A percentile compares a stretch with the other conserved stretches of the same genome.
These are phyloP conservation scores for Alloascoidea africana DNA, from an alignment of 805 yeast genomes.

Conservation along the genomic window DNA sequence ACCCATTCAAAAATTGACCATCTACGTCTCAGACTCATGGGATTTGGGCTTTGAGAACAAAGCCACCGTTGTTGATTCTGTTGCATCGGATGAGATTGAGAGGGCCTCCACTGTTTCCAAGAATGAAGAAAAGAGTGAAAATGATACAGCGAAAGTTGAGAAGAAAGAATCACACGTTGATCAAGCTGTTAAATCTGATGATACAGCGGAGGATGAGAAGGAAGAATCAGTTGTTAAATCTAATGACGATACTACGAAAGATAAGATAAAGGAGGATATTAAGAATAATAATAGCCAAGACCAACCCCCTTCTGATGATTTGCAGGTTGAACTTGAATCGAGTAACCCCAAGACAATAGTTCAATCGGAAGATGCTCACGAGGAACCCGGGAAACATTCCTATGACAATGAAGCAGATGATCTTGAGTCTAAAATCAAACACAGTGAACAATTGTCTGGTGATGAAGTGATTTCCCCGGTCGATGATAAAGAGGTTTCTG, in stretches of 20 bases:
- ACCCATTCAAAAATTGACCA: slow-evolving; percentile 5
- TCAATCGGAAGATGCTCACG: slow-evolving; percentile 2
- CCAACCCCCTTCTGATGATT: not conserved
- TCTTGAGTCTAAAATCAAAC: too few relatives aligned
- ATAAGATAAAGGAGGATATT: slow-evolving; percentile 2
- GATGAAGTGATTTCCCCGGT: too few relatives aligned
- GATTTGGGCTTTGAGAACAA: too few relatives aligned
- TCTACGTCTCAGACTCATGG: slow-evolving; percentile 5
- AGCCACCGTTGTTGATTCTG: too few relatives aligned
- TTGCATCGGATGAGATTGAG: slow-evolving; percentile 2
- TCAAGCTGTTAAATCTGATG: slow-evolving; percentile 3
- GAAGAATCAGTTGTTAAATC: not conserved
- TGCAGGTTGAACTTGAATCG: not conserved
- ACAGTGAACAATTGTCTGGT: too few relatives aligned
- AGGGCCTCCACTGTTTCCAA: not conserved
- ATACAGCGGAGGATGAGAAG: slow-evolving; percentile 3
- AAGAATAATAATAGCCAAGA: slow-evolving; percentile 6
- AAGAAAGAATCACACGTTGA: slow-evolving; percentile 3
- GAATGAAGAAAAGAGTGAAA: slow-evolving; percentile 1
- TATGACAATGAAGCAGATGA: slow-evolving; percentile 7
- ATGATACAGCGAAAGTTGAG: slow-evolving; percentile 3
- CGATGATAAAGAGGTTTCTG: too few relatives aligned
- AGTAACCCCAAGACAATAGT: slow-evolving; percentile 3
- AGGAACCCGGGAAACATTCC: slow-evolving; percentile 4
- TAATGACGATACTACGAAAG: slow-evolving; percentile 3